Evolutionary conservation across 495 filamentous ascomycete species (phyloP).

Genomic region (Darksidea phi): DNA sequence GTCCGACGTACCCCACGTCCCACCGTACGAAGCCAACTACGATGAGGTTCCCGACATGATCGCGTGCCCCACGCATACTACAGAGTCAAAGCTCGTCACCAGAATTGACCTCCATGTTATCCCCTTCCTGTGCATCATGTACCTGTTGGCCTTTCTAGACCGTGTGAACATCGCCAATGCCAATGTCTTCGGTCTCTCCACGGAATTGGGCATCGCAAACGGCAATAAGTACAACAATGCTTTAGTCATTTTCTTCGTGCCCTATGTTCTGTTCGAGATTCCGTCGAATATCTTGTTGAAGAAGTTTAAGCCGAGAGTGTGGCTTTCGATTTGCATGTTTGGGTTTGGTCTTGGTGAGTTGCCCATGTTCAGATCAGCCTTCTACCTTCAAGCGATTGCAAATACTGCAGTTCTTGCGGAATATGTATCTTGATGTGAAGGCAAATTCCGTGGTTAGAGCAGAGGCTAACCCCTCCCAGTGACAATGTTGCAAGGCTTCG

Average conservation of each 20-base stretch:
- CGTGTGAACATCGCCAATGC: constrained; percentile 52
- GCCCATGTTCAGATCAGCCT: too few relatives aligned
- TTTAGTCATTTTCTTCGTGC: constrained; percentile 87
- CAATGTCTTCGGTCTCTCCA: constrained; percentile 58
- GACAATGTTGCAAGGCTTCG: constrained; percentile 75
- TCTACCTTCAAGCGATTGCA: too few relatives aligned
- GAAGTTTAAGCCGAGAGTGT: constrained; percentile 74
- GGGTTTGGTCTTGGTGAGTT: constrained; percentile 22
- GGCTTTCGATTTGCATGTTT: constrained; percentile 43
- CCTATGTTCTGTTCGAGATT: constrained; percentile 84
- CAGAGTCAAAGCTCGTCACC: constrained; percentile 67
- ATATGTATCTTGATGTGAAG: neutral
- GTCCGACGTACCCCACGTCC: constrained; percentile 11
- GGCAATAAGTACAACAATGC: constrained; percentile 72
- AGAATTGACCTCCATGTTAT: constrained; percentile 80
- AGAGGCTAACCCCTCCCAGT: too few relatives aligned
- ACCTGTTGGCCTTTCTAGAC: constrained; percentile 84
- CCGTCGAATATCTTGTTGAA: constrained; percentile 88
- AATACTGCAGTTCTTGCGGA: too few relatives aligned
- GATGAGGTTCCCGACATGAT: constrained; percentile 37
- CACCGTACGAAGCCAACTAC: constrained; percentile 15
- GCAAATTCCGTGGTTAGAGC: too few relatives aligned
- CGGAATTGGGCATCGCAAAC: constrained; percentile 60
- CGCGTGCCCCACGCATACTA: constrained; percentile 59
- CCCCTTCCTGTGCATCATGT: constrained; percentile 78